Conservation (phyloP, 805 yeast species). For the Ogataea degrootiae region DNA sequence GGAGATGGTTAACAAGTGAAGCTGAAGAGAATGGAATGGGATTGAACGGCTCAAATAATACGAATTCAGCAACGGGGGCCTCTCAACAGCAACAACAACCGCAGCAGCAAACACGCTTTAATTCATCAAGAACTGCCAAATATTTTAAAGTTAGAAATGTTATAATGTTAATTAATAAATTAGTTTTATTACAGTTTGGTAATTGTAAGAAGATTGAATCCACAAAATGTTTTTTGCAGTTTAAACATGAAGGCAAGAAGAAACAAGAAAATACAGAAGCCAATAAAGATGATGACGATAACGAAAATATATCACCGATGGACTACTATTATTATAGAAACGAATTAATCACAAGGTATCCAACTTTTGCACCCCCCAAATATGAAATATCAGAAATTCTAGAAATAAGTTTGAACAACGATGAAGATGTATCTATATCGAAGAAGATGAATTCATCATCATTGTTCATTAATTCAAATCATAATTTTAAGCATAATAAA, state of each 20-base stretch:
- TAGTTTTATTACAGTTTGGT: constrained; percentile 61
- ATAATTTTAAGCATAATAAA: constrained; percentile 23
- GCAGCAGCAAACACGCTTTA: constrained; percentile 16
- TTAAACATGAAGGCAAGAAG: constrained; percentile 31
- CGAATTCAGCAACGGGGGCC: background rate
- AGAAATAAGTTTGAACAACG: constrained; percentile 29
- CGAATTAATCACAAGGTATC: constrained; percentile 70
- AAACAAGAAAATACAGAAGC: background rate
- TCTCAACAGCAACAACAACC: constrained; percentile 6
- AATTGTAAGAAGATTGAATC: constrained; percentile 34
- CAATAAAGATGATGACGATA: constrained; percentile 4
- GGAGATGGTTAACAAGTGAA: constrained; percentile 51
- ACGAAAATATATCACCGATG: constrained; percentile 57
- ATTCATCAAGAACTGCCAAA: constrained; percentile 6
- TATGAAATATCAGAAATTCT: constrained; percentile 41
- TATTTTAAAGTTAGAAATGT: constrained; percentile 51
- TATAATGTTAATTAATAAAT: constrained; percentile 47
- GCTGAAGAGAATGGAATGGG: constrained; percentile 14
- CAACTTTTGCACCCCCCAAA: constrained; percentile 55
- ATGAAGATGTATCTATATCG: constrained; percentile 15
- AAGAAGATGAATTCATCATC: constrained; percentile 22
- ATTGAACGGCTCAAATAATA: constrained; percentile 4
- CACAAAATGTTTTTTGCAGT: constrained; percentile 43
- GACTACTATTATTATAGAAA: constrained; percentile 79
- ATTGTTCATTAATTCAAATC: constrained; percentile 29